Conservation (phyloP, 139 green algal genomes). For the Volvox africanus region DNA sequence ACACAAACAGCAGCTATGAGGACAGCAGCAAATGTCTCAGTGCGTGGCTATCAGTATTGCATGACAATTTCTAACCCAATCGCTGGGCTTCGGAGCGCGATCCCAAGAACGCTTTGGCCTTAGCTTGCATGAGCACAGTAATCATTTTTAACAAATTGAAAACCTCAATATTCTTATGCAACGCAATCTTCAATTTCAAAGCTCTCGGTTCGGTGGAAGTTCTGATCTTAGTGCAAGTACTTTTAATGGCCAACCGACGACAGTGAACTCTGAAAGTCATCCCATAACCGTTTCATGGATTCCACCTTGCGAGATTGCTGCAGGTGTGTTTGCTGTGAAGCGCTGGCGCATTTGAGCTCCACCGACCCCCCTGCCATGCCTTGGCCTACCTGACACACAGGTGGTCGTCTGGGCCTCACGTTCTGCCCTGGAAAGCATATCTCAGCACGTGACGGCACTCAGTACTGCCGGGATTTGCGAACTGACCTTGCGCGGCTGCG, state of each 20-base stretch:
- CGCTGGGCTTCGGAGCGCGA: background rate
- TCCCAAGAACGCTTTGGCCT: background rate
- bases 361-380: background rate
- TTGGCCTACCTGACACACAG: background rate
- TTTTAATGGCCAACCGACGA: background rate
- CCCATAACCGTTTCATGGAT: conserved; percentile 1
- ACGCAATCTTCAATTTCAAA: background rate
- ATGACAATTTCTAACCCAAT: no score
- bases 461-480: conserved; percentile 21
- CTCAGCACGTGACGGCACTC: conserved; percentile 29
- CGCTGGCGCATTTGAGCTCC: background rate
- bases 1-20: background rate
- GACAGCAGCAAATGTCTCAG: no score
- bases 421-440: conserved; percentile 59
- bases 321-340: background rate
- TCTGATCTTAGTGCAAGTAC: background rate
- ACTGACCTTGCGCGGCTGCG: conserved; percentile 43
- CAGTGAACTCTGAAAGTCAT: background rate
- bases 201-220: background rate
- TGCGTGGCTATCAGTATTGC: no score
- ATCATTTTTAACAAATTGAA: background rate
- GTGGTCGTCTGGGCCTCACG: conserved; percentile 48
- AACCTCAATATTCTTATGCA: background rate
- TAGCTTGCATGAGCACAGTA: background rate
- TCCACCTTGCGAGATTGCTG: background rate